Conservation (phyloP, 345 rosid genomes). For the Mangifera indica region DNA sequence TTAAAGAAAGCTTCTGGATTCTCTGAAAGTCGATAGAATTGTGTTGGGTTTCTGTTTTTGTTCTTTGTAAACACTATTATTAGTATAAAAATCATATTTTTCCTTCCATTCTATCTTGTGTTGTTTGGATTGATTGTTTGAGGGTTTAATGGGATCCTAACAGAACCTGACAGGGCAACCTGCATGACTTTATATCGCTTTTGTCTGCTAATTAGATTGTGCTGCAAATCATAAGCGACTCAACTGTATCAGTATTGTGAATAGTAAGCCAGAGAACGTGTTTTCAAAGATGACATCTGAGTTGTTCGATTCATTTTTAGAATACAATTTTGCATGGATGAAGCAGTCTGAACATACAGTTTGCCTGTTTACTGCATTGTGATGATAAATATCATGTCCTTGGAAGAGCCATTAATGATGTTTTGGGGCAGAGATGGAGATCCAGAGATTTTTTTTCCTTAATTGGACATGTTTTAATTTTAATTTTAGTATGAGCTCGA, state of each 20-base stretch:
- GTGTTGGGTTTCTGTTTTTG: no score
- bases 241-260: neutral
- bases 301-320: neutral
- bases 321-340: neutral
- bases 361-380: neutral
- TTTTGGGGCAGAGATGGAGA: neutral
- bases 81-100: no score
- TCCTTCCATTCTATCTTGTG: no score
- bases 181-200: neutral
- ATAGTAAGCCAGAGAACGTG: neutral
- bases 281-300: neutral
- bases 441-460: neutral
- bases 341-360: neutral
- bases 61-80: no score
- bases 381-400: no score
- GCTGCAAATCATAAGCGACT: neutral
- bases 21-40: no score
- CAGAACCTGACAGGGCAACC: neutral
- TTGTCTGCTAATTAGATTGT: neutral
- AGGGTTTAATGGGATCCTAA: no score
- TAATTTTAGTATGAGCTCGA: neutral
- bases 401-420: no score
- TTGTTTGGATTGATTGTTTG: no score
- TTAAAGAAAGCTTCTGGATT: no score
- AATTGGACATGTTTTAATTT: neutral